Evolutionary conservation across 768 basidiomycete species (phyloP), one percentile per base, ranked within the genome.

Genomic region (Hebeloma cylindrosporum): DNA sequence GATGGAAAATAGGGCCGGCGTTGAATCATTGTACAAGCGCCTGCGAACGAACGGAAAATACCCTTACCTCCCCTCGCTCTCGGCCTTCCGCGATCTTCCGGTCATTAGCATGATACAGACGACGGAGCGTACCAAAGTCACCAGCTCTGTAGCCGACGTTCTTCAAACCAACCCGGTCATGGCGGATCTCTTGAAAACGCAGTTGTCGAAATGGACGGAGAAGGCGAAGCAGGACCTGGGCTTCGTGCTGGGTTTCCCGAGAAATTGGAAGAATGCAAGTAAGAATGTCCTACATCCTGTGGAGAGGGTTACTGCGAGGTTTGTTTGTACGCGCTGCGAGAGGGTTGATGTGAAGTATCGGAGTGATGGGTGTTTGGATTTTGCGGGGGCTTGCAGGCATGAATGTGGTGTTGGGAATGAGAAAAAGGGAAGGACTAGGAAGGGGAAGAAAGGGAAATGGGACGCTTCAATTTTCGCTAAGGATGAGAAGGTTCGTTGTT

Each of bases 361-460:
- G 23, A 63, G 60, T 17, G 71, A 75, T 29, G 66, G 52, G 21
- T 77, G 78, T 53, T 61, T 88, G 39, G 75, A 80, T 54, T 82
- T 83, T 46, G 64, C 60, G 7, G 77, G 71, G 3, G 83, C 74
- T 3, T 87, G 83, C 60, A 64, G 62, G 29, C 86, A 88, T 52
- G 61, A 70, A 17, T 89, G 86, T 57, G n/a, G 38, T 32, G 60
- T 46, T 27, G 47, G 54, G 7, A 45, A 45, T 34, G 57, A 50
- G 35, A 65, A 66, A 50, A 59, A 57, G 49, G 59, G 23, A 44
- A 61, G 47, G 56, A 45, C 45, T 48, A 53, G 50, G 26, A 58
- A 41, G 40, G 48, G 38, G 47, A 60, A 57, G 33, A 65, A 42
- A 10, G 53, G 43, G 9, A 38, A 59, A 3, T 88, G 83, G 83